These are phyloP conservation scores for Lathyrus sativus DNA, from an alignment of 306 rosid genomes.

Conservation along the genomic window DNA sequence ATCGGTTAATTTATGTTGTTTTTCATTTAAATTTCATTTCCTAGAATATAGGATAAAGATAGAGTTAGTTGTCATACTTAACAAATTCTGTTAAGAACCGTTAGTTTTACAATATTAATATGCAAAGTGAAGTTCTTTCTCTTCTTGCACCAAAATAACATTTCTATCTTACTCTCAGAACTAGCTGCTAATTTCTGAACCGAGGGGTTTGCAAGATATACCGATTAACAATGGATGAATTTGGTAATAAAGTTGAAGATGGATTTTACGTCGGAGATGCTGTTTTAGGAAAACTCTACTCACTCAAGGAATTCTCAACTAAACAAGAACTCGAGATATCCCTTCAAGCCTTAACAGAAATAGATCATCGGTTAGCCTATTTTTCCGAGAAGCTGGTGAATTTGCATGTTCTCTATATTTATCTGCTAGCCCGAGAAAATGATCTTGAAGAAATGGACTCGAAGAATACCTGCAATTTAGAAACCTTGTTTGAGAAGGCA, in stretches of 20 bases:
- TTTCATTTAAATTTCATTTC: not conserved
- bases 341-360: constrained; percentile 59
- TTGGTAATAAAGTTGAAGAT: constrained; percentile 41
- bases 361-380: constrained; percentile 82
- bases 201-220: not conserved
- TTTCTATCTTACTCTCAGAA: constrained; percentile 25
- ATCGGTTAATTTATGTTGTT: constrained; percentile 6
- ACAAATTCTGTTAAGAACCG: not conserved
- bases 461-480: constrained; percentile 43
- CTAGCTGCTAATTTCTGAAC: constrained; percentile 44
- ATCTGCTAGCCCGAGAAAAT: constrained; percentile 68
- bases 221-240: constrained; percentile 51
- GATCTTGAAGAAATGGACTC: constrained; percentile 67
- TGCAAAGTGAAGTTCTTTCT: constrained; percentile 5
- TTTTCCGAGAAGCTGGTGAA: constrained; percentile 79
- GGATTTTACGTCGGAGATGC: constrained; percentile 41
- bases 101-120: not conserved
- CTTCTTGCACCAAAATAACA: constrained; percentile 23
- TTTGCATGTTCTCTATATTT: constrained; percentile 66
- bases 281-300: constrained; percentile 41
- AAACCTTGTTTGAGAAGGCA: constrained; percentile 58
- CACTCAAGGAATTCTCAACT: constrained; percentile 44
- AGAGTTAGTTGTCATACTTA: not conserved
- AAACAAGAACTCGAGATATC: constrained; percentile 56
- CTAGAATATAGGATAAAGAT: not conserved